Percentiles rank a stretch among this genome's conserved stretches.
These are phyloP conservation scores for Trypanosoma conorhini DNA, from an alignment of 208 protist species.

Conservation along the genomic window DNA sequence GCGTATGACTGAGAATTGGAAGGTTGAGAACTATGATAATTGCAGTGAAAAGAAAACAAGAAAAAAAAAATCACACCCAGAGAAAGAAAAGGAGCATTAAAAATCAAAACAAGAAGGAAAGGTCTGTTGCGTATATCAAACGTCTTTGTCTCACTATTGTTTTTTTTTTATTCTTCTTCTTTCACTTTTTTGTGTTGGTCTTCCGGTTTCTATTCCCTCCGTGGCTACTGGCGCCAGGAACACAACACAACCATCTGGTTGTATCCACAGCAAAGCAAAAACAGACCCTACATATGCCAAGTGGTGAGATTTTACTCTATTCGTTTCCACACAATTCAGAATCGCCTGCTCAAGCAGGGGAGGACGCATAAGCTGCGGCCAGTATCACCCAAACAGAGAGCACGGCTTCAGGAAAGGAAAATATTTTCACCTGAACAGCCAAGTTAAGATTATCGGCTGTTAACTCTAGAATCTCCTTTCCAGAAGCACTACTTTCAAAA, in stretches of 20 bases:
- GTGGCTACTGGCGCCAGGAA: background rate
- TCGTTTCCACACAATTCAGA: constrained; percentile 2
- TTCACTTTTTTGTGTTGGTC: background rate
- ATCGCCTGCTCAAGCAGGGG: constrained; percentile 1
- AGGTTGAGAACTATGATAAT: constrained; percentile 35
- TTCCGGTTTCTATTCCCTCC: background rate
- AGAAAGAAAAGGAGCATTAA: too few species aligned
- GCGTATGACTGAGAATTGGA: background rate
- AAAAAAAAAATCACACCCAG: background rate
- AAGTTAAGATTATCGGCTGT: constrained; percentile 73
- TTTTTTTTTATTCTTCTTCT: background rate
- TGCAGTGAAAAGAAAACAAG: background rate
- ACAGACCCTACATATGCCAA: background rate
- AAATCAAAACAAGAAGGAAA: background rate
- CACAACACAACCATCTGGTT: background rate
- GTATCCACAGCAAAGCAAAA: constrained; percentile 25
- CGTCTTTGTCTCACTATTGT: background rate
- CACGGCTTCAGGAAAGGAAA: constrained; percentile 84
- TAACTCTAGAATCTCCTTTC: constrained; percentile 86
- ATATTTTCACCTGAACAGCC: constrained; percentile 74
- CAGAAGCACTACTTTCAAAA: constrained; percentile 48
- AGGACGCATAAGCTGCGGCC: constrained; percentile 68
- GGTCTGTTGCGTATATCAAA: background rate
- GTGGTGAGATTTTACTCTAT: background rate
- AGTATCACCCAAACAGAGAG: constrained; percentile 92